Conservation (phyloP, 1,139 yeast species). For the Blastobotrys capitulatus region DNA sequence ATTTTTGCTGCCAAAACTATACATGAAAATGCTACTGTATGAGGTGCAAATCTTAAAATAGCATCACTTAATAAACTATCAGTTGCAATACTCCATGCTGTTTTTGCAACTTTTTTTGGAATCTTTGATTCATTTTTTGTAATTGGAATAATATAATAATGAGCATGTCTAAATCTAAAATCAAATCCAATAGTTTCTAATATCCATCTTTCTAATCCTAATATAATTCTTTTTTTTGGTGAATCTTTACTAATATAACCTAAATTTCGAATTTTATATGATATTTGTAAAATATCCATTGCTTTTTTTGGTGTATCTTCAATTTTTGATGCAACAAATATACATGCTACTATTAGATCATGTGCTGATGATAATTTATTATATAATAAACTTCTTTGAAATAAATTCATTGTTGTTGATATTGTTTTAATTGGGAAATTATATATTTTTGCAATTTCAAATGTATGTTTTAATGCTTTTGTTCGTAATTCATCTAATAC, state of each 20-base stretch:
- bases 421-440: conserved; percentile 31
- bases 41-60: conserved; percentile 69
- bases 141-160: conserved; percentile 63
- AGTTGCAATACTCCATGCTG: conserved; percentile 70
- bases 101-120: conserved; percentile 25
- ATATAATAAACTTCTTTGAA: conserved; percentile 25
- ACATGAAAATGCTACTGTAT: conserved; percentile 70
- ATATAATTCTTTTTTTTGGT: conserved; percentile 17
- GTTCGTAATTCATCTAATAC: conserved; percentile 15
- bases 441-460: conserved; percentile 22
- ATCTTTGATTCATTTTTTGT: conserved; percentile 44
- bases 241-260: conserved; percentile 24
- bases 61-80: conserved; percentile 74
- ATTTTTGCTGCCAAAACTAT: conserved; percentile 47
- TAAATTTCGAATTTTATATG: conserved; percentile 14
- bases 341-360: conserved; percentile 63
- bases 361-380: conserved; percentile 19
- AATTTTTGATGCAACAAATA: conserved; percentile 76
- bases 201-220: conserved; percentile 55
- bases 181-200: conserved; percentile 73
- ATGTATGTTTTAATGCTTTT: conserved; percentile 23
- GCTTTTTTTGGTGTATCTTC: conserved; percentile 86
- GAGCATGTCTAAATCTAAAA: conserved; percentile 60
- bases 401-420: conserved; percentile 30
- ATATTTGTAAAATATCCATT: conserved; percentile 46